These are phyloP conservation scores for Colletotrichum sp. DNA, from an alignment of 2,329 filamentous ascomycete genomes.

Conservation along the genomic window DNA sequence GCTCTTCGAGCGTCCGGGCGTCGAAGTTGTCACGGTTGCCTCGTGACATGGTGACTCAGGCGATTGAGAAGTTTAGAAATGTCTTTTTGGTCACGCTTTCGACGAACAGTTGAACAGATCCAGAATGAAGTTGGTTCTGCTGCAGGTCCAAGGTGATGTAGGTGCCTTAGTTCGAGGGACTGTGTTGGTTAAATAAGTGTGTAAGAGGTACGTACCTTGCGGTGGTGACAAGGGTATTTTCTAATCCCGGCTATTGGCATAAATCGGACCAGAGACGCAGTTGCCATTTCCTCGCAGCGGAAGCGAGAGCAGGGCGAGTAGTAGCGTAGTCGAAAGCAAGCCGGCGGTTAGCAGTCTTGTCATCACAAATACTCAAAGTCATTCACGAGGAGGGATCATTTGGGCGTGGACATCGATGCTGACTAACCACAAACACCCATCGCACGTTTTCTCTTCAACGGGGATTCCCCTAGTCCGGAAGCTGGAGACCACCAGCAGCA, in stretches of 20 bases:
- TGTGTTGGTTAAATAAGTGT: neutral
- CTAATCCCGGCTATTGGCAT: neutral
- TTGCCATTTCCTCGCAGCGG: neutral
- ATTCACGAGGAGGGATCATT: neutral
- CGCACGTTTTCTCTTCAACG: neutral
- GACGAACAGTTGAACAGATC: too few relatives aligned
- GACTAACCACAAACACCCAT: neutral
- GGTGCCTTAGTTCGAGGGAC: neutral
- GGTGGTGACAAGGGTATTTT: neutral
- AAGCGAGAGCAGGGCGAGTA: neutral
- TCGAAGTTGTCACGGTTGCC: too few relatives aligned
- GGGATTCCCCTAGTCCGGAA: neutral
- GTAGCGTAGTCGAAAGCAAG: neutral
- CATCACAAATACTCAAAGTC: neutral
- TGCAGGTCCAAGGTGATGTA: too few relatives aligned
- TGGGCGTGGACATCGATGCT: neutral
- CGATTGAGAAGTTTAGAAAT: too few relatives aligned
- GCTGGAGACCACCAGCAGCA: neutral
- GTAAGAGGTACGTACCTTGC: neutral
- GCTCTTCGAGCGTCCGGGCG: neutral
- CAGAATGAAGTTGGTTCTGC: too few relatives aligned
- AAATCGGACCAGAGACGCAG: neutral
- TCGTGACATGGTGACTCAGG: too few relatives aligned
- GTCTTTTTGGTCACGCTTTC: too few relatives aligned
- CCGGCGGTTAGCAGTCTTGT: neutral